Evolutionary conservation across 2,329 filamentous ascomycete species (phyloP).

Genomic region (Colletotrichum tanaceti): DNA sequence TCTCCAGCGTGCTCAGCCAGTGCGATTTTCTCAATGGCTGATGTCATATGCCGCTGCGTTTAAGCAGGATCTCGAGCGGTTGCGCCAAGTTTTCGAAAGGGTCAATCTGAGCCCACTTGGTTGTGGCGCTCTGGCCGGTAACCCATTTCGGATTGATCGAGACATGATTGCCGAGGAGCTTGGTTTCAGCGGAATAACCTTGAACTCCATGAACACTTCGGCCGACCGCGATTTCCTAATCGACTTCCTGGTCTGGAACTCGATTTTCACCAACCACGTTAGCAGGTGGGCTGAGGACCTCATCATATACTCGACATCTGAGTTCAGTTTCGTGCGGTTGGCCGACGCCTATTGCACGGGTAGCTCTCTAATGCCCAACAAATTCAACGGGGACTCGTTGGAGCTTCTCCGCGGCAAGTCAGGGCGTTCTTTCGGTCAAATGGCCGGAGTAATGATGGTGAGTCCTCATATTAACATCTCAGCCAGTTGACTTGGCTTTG

Average conservation of each 20-base stretch:
- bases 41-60: constrained; percentile 44
- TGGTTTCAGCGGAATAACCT: constrained; percentile 75
- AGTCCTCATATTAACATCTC: constrained; percentile 45
- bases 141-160: constrained; percentile 48
- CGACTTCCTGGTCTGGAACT: constrained; percentile 78
- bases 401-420: constrained; percentile 49
- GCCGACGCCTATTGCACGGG: constrained; percentile 44
- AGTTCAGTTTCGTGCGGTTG: constrained; percentile 44
- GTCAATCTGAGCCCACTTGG: constrained; percentile 46
- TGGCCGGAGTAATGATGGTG: constrained; percentile 71
- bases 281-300: constrained; percentile 79
- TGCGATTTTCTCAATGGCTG: constrained; percentile 44
- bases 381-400: constrained; percentile 43
- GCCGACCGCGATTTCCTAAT: constrained; percentile 79
- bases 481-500: constrained; percentile 42
- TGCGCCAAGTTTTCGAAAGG: constrained; percentile 43
- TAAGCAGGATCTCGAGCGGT: constrained; percentile 45
- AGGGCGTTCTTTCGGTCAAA: constrained; percentile 57
- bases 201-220: constrained; percentile 78
- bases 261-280: constrained; percentile 76
- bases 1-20: neutral
- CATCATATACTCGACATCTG: constrained; percentile 62
- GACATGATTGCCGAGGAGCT: constrained; percentile 66
- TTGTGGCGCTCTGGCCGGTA: constrained; percentile 45
- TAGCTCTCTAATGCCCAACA: constrained; percentile 26